A percentile compares a stretch with the other conserved stretches of the same genome.
Conservation (phyloP, 495 filamentous ascomycete species). For the Aspergillus cristatus region DNA sequence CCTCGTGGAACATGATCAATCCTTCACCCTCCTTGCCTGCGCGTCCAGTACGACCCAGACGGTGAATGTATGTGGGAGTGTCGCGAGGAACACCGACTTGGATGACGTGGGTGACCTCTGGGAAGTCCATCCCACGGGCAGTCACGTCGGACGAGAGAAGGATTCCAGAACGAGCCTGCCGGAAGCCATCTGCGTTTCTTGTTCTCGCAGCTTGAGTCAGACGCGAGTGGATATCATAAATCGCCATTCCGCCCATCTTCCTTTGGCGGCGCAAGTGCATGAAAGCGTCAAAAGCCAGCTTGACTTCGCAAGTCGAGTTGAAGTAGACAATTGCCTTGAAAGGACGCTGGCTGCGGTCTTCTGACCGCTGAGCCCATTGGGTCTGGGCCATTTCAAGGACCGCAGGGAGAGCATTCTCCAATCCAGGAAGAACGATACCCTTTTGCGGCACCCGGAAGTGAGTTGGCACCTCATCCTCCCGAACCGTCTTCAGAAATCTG, state of each 20-base stretch:
- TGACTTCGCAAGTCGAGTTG: slow-evolving; percentile 63
- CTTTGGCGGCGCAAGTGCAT: too few species aligned
- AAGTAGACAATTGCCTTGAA: slow-evolving; percentile 96
- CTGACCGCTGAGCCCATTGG: slow-evolving; percentile 30
- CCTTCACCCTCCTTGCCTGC: slow-evolving; percentile 73
- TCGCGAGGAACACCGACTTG: slow-evolving; percentile 55
- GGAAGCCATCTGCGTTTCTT: slow-evolving; percentile 60
- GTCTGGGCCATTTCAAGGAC: slow-evolving; percentile 64
- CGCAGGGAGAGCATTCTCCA: slow-evolving; percentile 69
- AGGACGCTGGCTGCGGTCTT: slow-evolving; percentile 38
- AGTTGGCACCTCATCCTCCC: slow-evolving; percentile 69
- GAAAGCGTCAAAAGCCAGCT: slow-evolving; percentile 54
- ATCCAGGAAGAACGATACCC: slow-evolving; percentile 50
- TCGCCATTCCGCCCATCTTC: background rate
- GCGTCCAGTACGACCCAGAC: slow-evolving; percentile 62
- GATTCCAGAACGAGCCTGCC: slow-evolving; percentile 51
- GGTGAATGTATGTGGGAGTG: slow-evolving; percentile 63
- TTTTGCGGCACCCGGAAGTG: slow-evolving; percentile 78
- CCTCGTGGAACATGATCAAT: slow-evolving; percentile 59
- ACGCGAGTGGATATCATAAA: slow-evolving; percentile 70
- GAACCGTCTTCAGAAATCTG: slow-evolving; percentile 75
- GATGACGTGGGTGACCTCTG: slow-evolving; percentile 61
- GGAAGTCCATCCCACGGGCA: slow-evolving; percentile 81
- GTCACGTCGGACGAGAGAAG: slow-evolving; percentile 92
- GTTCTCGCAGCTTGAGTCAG: slow-evolving; percentile 64